Evolutionary conservation across 305 asterid genomes (phyloP), one percentile per base, ranked within the genome.

Genomic region (Fraxinus dipetala): DNA sequence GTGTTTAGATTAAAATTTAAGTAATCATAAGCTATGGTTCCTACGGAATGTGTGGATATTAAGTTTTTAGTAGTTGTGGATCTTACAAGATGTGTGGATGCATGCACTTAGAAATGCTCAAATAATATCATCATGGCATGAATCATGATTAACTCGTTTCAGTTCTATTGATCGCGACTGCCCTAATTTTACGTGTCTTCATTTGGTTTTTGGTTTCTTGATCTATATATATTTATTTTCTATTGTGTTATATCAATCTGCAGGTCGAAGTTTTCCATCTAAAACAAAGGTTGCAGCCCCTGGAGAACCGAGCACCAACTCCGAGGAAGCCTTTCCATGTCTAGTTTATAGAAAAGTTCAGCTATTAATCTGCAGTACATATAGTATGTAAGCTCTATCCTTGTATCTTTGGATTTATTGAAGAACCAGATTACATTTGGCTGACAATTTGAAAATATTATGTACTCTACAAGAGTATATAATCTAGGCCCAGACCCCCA

Each of bases 191-290:
- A 35, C 51, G 0, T 35, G 7, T 10, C 22, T 34, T 28, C 22
- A 4, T 18, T 18, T 7, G 28, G 2, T 81, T 65, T 48, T 59
- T 36, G 28, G 26, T 31, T 16, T 63, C 69, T 20, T 5, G 20
- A 72, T 45, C 5, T 14, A 8, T 26, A 63, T 77, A 8, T 26
- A 63, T 77, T n/a, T n/a, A n/a, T n/a, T n/a, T n/a, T n/a, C n/a
- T n/a, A n/a, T n/a, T n/a, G n/a, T n/a, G n/a, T n/a, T n/a, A 8
- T 26, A 63, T 77, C 59, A 6, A 51, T 76, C 75, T 85, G 80
- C 92, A 96, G 98, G 97, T 93, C 24, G 99, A 96, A 89, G 98
- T 96, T 77, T 93, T 91, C 85, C 97, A 91, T 87, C 91, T 94
- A 81, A 96, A 96, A 85, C 99, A 96, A 90, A 90, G 99, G 81